Percentiles rank a stretch among this genome's conserved stretches.
phyloP scores from a whole-genome alignment of 2,329 filamentous ascomycete species.

The Epichloe sylvatica region DNA sequence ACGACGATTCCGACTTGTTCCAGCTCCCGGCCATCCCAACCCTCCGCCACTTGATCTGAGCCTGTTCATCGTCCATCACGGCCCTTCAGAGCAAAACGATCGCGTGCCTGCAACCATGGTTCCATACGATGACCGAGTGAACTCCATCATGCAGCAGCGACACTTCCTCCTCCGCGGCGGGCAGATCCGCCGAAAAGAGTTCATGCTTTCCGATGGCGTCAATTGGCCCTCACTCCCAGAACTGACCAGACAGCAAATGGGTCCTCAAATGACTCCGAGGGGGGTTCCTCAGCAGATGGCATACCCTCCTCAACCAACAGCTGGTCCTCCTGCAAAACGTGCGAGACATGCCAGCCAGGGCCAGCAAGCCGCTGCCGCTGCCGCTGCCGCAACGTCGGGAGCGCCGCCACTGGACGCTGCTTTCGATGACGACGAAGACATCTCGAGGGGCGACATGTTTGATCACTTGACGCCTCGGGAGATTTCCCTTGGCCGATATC shows the following conservation, averaged over 20 bases:
- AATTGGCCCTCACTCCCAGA: slow-evolving; percentile 78
- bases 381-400: slow-evolving; percentile 19
- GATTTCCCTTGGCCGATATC: slow-evolving; percentile 73
- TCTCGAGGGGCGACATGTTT: slow-evolving; percentile 73
- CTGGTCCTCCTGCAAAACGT: slow-evolving; percentile 42
- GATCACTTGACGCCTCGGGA: slow-evolving; percentile 82
- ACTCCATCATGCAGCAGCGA: slow-evolving; percentile 45
- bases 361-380: slow-evolving; percentile 14
- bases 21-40: slow-evolving; percentile 55
- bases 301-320: slow-evolving; percentile 39
- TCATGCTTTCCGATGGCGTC: slow-evolving; percentile 78
- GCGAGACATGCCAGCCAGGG: slow-evolving; percentile 31
- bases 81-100: slow-evolving; percentile 58
- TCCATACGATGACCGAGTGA: slow-evolving; percentile 47
- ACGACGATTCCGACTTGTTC: slow-evolving; percentile 71
- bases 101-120: slow-evolving; percentile 57
- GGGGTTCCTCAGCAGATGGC: slow-evolving; percentile 47
- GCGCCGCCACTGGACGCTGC: slow-evolving; percentile 26
- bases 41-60: slow-evolving; percentile 61
- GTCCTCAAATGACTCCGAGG: slow-evolving; percentile 30
- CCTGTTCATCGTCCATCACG: slow-evolving; percentile 87
- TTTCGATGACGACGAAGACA: slow-evolving; percentile 83
- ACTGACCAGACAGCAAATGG: slow-evolving; percentile 35
- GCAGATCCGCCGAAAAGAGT: slow-evolving; percentile 77
- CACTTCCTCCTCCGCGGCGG: slow-evolving; percentile 59